Base-by-base conservation (phyloP, 371 early-diverging fungal species). In the Chytridiales sp. region DNA sequence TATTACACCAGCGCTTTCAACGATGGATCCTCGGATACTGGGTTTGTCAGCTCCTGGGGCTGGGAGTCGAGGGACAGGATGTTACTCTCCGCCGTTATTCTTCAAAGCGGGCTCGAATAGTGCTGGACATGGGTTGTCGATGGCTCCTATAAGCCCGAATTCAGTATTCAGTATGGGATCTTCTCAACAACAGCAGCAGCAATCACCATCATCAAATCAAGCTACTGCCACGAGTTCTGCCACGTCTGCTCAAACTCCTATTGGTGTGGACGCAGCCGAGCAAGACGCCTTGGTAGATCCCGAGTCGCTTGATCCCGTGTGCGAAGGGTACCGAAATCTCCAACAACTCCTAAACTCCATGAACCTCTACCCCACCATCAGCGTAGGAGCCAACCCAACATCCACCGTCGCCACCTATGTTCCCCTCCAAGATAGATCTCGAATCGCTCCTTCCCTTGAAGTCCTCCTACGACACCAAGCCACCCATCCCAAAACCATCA, bases 391-490 rank as follows among this genome's bases (percentile, higher is more conserved):
- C 22, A 55, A 39, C 48, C 15, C 5, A 11, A 55, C 15, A 11
- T 22, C 42, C 9, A 26, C 27, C 13, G 17, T 6, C 32, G 38
- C 24, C 34, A 34, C 6, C 11, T 17, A 38, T 27, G 22, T 21
- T 6, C 56, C 56, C 4, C 60, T 66, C 34, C 66, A 66, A 22
- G 66, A 66, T 13, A 21, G 43, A 17, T 56, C 61, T 35, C 40
- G 17, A 44, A 29, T 31, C 2, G 32, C 57, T 6, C 67, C 62
- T 15, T 57, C 52, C 27, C 30, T 68, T 26, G 32, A 32, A 17
- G 42, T 49, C 13, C 51, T 68, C 22, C 46, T 54, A 11, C 31
- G 47, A 8, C 64, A 59, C 32, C 26, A 32, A 15, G 38, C 44
- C 26, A 60, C 56, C 27, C 60, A 66, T 48, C 47, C 55, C 24